Conservation (phyloP, 2,329 filamentous ascomycete species). For the Cladosporium colombiae region DNA sequence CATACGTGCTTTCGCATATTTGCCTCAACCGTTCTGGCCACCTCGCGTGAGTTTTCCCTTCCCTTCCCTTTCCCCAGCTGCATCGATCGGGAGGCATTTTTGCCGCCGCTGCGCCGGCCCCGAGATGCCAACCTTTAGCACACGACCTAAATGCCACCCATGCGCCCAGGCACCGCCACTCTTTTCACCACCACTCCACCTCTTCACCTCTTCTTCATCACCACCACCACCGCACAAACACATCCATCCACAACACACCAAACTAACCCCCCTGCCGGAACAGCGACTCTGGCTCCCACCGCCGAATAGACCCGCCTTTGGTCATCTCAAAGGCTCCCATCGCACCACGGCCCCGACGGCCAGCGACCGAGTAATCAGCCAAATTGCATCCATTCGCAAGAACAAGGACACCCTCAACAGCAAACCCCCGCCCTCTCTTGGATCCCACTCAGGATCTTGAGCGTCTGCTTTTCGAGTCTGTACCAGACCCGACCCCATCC, state of each 20-base stretch:
- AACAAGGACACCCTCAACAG: slow-evolving; percentile 50
- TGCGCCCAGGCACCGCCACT: background rate
- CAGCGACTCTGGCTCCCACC: slow-evolving; percentile 21
- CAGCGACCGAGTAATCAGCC: slow-evolving; percentile 45
- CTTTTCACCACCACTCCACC: slow-evolving; percentile 1
- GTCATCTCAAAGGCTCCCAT: slow-evolving; percentile 43
- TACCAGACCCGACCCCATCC: slow-evolving; percentile 52
- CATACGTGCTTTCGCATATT: no score
- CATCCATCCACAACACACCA: background rate
- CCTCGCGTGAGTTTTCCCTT: slow-evolving; percentile 1
- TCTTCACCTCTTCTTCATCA: background rate
- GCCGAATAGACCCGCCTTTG: slow-evolving; percentile 34
- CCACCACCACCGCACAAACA: slow-evolving; percentile 9
- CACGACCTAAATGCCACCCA: slow-evolving; percentile 6
- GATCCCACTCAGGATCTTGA: slow-evolving; percentile 41
- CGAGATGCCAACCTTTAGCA: slow-evolving; percentile 12
- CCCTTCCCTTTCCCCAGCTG: background rate
- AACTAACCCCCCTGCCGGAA: background rate
- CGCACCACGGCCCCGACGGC: slow-evolving; percentile 48
- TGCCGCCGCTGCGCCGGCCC: slow-evolving; percentile 4
- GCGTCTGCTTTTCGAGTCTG: slow-evolving; percentile 46
- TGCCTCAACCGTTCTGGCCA: slow-evolving; percentile 1
- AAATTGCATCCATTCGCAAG: slow-evolving; percentile 46
- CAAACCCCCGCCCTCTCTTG: slow-evolving; percentile 42
- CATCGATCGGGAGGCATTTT: slow-evolving; percentile 11